Percentiles rank a stretch among this genome's conserved stretches.
Conservation (phyloP, 163 green algal genomes). For the Chloromonas sp. region DNA sequence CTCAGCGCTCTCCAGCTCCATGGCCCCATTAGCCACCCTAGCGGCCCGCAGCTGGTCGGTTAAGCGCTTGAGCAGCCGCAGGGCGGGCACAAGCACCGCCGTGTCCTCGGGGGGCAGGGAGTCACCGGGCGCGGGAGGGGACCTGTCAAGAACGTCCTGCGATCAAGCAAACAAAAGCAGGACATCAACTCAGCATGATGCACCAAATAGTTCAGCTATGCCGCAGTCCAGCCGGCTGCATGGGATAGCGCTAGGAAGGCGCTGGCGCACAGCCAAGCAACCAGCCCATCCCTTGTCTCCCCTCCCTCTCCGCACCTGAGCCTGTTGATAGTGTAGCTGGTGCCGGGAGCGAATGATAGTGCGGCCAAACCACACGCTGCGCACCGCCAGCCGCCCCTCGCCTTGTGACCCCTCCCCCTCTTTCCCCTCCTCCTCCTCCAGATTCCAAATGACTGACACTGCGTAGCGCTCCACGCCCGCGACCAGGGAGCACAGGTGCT, state of each 20-base stretch:
- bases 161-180: neutral
- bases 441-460: slow-evolving; percentile 77
- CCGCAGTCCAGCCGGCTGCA: too few species aligned
- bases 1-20: slow-evolving; percentile 53
- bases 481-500: slow-evolving; percentile 68
- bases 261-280: too few species aligned
- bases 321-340: slow-evolving; percentile 46
- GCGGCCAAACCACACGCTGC: slow-evolving; percentile 64
- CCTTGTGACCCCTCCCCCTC: neutral
- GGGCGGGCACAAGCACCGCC: neutral
- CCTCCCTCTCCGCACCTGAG: slow-evolving; percentile 25
- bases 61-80: neutral
- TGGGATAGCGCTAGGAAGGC: too few species aligned
- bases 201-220: too few species aligned
- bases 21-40: slow-evolving; percentile 28
- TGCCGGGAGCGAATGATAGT: slow-evolving; percentile 57
- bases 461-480: slow-evolving; percentile 56
- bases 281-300: neutral
- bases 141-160: slow-evolving; percentile 29
- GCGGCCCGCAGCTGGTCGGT: slow-evolving; percentile 5
- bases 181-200: too few species aligned
- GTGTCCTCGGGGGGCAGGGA: slow-evolving; percentile 9
- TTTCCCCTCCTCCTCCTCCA: slow-evolving; percentile 20
- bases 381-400: slow-evolving; percentile 30
- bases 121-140: slow-evolving; percentile 10